These are phyloP conservation scores for Ceratobasidium sp. DNA, from an alignment of 1,284 basidiomycete genomes.

Conservation along the genomic window DNA sequence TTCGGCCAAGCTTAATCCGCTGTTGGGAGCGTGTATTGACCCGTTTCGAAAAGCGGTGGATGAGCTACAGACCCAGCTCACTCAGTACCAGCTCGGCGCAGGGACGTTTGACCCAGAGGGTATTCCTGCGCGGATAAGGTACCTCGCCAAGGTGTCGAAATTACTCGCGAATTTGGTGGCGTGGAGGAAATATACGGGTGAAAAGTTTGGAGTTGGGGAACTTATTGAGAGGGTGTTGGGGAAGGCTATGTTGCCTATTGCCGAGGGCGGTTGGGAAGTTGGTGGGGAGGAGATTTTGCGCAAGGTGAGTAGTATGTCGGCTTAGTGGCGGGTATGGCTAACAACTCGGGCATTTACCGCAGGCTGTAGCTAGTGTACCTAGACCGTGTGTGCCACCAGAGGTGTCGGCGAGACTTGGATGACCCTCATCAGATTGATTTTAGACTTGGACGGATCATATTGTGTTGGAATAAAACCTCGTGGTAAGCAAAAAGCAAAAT, in stretches of 20 bases:
- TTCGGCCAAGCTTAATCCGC: conserved; percentile 60
- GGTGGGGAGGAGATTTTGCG: conserved; percentile 74
- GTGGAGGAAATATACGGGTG: conserved; percentile 77
- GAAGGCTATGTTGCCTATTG: conserved; percentile 68
- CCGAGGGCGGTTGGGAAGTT: conserved; percentile 83
- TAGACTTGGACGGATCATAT: neutral
- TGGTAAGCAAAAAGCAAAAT: neutral
- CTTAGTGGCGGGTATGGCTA: neutral
- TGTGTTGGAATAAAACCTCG: neutral
- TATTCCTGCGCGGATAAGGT: conserved; percentile 72
- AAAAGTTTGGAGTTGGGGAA: conserved; percentile 63
- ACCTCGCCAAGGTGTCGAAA: conserved; percentile 72
- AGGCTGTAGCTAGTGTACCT: conserved; percentile 22
- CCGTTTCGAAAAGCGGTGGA: conserved; percentile 65
- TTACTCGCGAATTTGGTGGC: conserved; percentile 71
- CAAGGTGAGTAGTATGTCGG: conserved; percentile 58
- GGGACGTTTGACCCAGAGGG: conserved; percentile 77
- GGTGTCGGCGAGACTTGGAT: conserved; percentile 34
- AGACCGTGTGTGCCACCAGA: conserved; percentile 34
- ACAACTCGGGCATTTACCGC: too few species aligned
- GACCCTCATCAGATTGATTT: neutral
- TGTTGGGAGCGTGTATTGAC: conserved; percentile 67
- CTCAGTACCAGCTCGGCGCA: conserved; percentile 53
- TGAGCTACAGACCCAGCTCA: conserved; percentile 56
- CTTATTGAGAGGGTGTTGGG: conserved; percentile 65